Evolutionary conservation across 805 yeast species (phyloP).

Genomic region (Candida piceae): DNA sequence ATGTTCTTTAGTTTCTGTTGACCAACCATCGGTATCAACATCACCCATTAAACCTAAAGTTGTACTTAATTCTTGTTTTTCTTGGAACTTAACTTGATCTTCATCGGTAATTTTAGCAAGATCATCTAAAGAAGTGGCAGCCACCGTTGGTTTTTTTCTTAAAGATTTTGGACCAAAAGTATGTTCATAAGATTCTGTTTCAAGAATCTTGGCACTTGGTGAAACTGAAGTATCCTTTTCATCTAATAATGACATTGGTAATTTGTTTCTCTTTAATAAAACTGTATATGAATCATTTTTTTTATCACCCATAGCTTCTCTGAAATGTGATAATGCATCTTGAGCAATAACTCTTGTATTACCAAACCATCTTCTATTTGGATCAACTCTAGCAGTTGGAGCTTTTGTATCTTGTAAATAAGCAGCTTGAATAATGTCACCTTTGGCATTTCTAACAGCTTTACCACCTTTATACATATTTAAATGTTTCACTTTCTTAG

Average conservation of each 20-base stretch:
- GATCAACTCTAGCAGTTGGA: constrained; percentile 91
- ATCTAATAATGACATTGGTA: constrained; percentile 92
- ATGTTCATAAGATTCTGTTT: constrained; percentile 75
- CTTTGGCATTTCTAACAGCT: constrained; percentile 79
- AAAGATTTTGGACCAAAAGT: constrained; percentile 96
- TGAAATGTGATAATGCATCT: constrained; percentile 88
- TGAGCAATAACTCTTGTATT: constrained; percentile 96
- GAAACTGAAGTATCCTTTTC: constrained; percentile 75
- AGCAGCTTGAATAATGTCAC: constrained; percentile 85
- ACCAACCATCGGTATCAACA: constrained; percentile 69
- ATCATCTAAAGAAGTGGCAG: constrained; percentile 76
- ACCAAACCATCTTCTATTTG: constrained; percentile 96
- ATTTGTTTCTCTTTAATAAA: constrained; percentile 77
- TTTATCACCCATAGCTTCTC: constrained; percentile 89
- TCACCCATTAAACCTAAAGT: constrained; percentile 81
- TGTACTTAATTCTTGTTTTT: constrained; percentile 68
- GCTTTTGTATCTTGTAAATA: constrained; percentile 79
- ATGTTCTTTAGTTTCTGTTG: constrained; percentile 90
- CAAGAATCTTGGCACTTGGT: constrained; percentile 76
- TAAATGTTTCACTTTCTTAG: constrained; percentile 82
- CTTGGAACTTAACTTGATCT: constrained; percentile 59
- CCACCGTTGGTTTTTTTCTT: constrained; percentile 79
- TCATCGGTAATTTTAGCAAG: constrained; percentile 54
- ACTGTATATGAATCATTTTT: constrained; percentile 81
- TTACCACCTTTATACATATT: constrained; percentile 92